A percentile compares a stretch with the other conserved stretches of the same genome.
Evolutionary conservation across 768 basidiomycete genomes (phyloP).

Genomic region (Dentipellis sp.): DNA sequence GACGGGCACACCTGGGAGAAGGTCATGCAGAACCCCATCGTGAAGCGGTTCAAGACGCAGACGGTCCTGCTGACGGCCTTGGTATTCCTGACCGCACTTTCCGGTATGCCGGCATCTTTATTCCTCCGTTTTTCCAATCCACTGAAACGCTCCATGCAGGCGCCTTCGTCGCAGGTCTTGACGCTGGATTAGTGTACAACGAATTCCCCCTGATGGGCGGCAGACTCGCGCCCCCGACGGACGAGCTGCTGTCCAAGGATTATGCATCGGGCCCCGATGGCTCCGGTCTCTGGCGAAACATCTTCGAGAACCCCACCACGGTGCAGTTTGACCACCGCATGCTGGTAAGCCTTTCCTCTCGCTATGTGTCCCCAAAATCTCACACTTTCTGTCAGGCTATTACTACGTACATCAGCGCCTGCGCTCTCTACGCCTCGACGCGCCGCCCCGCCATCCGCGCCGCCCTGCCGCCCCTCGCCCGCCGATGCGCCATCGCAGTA

Average conservation of each 20-base stretch:
- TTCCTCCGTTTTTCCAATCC: background rate
- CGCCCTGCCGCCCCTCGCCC: conserved; percentile 52
- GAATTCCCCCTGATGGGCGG: conserved; percentile 98
- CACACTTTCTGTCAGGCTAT: conserved; percentile 48
- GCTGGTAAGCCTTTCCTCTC: conserved; percentile 45
- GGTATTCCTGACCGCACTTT: conserved; percentile 86
- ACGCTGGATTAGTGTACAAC: conserved; percentile 96
- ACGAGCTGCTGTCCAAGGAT: conserved; percentile 69
- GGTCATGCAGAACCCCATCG: conserved; percentile 44
- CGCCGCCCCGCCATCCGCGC: conserved; percentile 37
- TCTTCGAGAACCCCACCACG: conserved; percentile 95
- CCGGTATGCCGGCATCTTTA: conserved; percentile 42
- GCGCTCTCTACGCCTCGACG: conserved; percentile 52
- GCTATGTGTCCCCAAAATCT: background rate
- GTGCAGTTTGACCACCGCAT: conserved; percentile 96
- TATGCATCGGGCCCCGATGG: conserved; percentile 66
- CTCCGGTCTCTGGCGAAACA: conserved; percentile 85
- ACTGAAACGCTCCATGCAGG: conserved; percentile 37
- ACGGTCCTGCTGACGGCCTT: conserved; percentile 62
- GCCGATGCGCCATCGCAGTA: conserved; percentile 42
- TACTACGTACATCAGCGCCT: conserved; percentile 69
- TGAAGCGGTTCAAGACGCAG: conserved; percentile 48
- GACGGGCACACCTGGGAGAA: conserved; percentile 30
- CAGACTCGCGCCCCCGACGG: conserved; percentile 65
- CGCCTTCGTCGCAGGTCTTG: conserved; percentile 95